phyloP scores from a whole-genome alignment of 2,329 filamentous ascomycete genomes.

The Cladosporium austrohemisphaericum region DNA sequence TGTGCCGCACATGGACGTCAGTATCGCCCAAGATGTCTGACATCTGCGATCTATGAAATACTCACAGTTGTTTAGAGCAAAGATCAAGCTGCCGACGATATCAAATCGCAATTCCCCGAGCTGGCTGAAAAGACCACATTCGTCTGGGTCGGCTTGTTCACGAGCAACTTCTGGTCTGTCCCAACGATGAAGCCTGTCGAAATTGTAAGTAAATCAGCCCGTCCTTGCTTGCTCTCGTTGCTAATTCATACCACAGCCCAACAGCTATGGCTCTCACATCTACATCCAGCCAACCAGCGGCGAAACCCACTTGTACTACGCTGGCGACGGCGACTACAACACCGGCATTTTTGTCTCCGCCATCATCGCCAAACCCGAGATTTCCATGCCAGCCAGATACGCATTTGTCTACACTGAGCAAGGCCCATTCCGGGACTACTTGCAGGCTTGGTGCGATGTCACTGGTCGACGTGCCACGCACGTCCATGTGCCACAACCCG shows the following conservation, averaged over 20 bases:
- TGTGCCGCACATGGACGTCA: slow-evolving; percentile 11
- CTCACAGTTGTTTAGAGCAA: slow-evolving; percentile 17
- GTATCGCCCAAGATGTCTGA: not conserved
- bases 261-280: slow-evolving; percentile 11
- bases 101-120: slow-evolving; percentile 16
- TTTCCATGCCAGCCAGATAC: slow-evolving; percentile 16
- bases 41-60: not conserved
- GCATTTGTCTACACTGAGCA: slow-evolving; percentile 18
- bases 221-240: not conserved
- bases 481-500: slow-evolving; percentile 5
- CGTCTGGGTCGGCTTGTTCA: slow-evolving; percentile 21
- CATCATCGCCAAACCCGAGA: slow-evolving; percentile 15
- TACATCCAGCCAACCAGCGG: slow-evolving; percentile 14
- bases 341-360: slow-evolving; percentile 17
- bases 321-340: slow-evolving; percentile 17
- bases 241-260: not conserved
- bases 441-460: slow-evolving; percentile 18
- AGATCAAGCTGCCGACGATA: slow-evolving; percentile 20
- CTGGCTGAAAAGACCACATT: slow-evolving; percentile 22
- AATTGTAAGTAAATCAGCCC: slow-evolving; percentile 1
- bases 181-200: slow-evolving; percentile 14
- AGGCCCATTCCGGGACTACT: slow-evolving; percentile 15
- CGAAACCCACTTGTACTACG: slow-evolving; percentile 15
- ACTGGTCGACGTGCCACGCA: slow-evolving; percentile 15
- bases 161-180: slow-evolving; percentile 18